Conservation (phyloP, 192 early-diverging fungal genomes). For the Thamnidium elegans region DNA sequence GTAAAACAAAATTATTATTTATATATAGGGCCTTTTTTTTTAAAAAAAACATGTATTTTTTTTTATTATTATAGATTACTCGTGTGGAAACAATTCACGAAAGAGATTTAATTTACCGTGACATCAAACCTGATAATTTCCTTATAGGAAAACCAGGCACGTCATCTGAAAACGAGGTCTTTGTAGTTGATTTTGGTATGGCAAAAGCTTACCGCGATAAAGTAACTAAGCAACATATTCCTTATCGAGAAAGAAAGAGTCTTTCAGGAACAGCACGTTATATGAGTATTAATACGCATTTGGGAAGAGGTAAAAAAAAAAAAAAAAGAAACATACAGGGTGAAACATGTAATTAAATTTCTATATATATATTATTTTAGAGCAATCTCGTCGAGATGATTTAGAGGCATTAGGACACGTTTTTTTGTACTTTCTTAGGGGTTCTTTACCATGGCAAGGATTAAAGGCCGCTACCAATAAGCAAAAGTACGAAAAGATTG, state of each 20-base stretch:
- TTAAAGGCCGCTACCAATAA: slow-evolving; percentile 97
- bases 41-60: no score
- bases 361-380: slow-evolving; percentile 53
- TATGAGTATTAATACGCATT: slow-evolving; percentile 98
- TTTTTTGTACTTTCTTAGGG: slow-evolving; percentile 95
- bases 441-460: slow-evolving; percentile 94
- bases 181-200: slow-evolving; percentile 98
- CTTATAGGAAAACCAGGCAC: slow-evolving; percentile 75
- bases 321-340: background rate
- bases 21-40: background rate
- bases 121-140: slow-evolving; percentile 99
- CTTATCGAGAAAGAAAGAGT: slow-evolving; percentile 91
- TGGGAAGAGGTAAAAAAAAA: slow-evolving; percentile 68
- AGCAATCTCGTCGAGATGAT: slow-evolving; percentile 97
- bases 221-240: slow-evolving; percentile 93
- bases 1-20: slow-evolving; percentile 38
- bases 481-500: slow-evolving; percentile 98
- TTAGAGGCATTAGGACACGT: slow-evolving; percentile 96
- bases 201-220: slow-evolving; percentile 96
- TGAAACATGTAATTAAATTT: background rate
- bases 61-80: slow-evolving; percentile 39
- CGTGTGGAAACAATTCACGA: slow-evolving; percentile 91
- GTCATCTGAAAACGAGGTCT: slow-evolving; percentile 61
- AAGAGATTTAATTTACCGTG: slow-evolving; percentile 90
- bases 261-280: slow-evolving; percentile 94